Base-by-base conservation (phyloP, 2,329 filamentous ascomycete species). In the Stromatinia cepivora region DNA sequence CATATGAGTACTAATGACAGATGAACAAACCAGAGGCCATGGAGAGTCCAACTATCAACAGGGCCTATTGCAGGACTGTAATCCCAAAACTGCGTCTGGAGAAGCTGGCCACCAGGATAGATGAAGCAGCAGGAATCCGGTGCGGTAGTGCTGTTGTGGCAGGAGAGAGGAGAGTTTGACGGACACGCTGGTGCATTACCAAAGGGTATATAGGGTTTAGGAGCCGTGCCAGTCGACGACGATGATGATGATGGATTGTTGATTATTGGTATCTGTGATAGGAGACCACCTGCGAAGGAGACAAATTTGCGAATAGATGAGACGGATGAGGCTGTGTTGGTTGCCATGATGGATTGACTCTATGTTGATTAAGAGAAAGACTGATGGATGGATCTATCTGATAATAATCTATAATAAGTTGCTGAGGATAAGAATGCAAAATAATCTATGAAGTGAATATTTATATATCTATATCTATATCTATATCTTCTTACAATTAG, bases 81-180 rank as follows among this genome's bases (percentile, higher is more conserved):
- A 76, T 93, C 90, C 91, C 91, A 93, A 80, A 93, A 93, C 74
- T 93, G 91, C 1, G 91, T 93, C 79, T 88, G 87, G 7, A 93
- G 83, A 62, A 93, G 81, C 72, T 91, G 86, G 3, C 91, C 91
- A 7, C 90, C 88, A 0, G 91, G 90, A 34, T 87, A 84, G 75
- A 91, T 91, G 81, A 93, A 91, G 80, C 91, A 94, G 81, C 91
- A 94, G 9, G 88, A 85, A 75, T 93, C 84, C 58, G 83, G 78
- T n/a, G 86, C 84, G 4, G 79, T 79, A 2, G 87, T 87, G 15
- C 84, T 86, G 76, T 89, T 89, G 71, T 88, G 86, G 76, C 90
- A 92, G 74, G 87, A 90, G 66, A 90, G 39, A 2, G 76, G 77
- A 39, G 70, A 69, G 50, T 77, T 71, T 11, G 70, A 61, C 22